These are phyloP conservation scores for Entelexis paramagnoliae DNA, from an alignment of 1,139 yeast genomes.

Conservation along the genomic window DNA sequence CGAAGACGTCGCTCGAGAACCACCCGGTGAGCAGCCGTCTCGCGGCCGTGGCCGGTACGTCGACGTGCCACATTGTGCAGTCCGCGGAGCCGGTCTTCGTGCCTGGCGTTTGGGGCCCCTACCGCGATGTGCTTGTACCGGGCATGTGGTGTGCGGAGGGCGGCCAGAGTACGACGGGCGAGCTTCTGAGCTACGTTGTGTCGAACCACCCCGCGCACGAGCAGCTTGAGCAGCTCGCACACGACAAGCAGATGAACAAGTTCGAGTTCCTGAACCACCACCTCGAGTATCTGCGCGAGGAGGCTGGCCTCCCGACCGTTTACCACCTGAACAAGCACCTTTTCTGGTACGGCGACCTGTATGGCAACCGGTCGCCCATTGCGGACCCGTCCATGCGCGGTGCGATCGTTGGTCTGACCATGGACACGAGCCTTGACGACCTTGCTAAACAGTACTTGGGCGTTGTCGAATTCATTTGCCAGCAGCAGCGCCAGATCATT, in stretches of 20 bases:
- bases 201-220: conserved; percentile 80
- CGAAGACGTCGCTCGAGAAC: conserved; percentile 36
- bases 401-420: conserved; percentile 81
- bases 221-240: conserved; percentile 52
- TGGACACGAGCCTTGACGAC: conserved; percentile 78
- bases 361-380: conserved; percentile 92
- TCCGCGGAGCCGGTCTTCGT: conserved; percentile 81
- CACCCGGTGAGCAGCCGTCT: conserved; percentile 59
- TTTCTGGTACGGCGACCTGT: conserved; percentile 91
- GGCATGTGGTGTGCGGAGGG: conserved; percentile 97
- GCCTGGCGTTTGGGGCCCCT: conserved; percentile 98
- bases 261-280: conserved; percentile 73
- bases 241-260: conserved; percentile 56
- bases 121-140: conserved; percentile 80
- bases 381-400: conserved; percentile 94
- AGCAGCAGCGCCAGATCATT: conserved; percentile 90
- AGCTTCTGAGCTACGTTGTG: conserved; percentile 79
- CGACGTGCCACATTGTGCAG: conserved; percentile 90
- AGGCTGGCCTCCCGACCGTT: conserved; percentile 53
- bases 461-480: conserved; percentile 95
- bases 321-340: conserved; percentile 72
- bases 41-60: conserved; percentile 97
- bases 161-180: conserved; percentile 96
- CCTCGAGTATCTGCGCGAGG: conserved; percentile 56
- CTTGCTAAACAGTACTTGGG: conserved; percentile 79